These are phyloP conservation scores for Apiotrichum brassicae DNA, from an alignment of 1,284 basidiomycete genomes.

Conservation along the genomic window DNA sequence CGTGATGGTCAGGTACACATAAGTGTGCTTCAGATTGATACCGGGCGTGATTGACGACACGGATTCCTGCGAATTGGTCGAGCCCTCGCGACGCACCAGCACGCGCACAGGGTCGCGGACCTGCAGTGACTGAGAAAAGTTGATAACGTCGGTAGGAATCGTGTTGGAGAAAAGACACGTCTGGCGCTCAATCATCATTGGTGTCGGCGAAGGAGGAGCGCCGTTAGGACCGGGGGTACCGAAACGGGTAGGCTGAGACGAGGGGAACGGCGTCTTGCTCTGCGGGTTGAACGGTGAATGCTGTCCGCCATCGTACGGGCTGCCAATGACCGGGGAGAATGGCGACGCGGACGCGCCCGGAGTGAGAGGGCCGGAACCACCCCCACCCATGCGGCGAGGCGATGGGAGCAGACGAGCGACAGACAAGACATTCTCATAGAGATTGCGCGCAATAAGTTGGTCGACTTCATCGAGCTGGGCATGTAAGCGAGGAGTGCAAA, in stretches of 20 bases:
- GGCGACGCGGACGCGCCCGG: constrained; percentile 24
- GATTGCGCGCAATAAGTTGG: constrained; percentile 86
- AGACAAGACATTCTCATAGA: constrained; percentile 89
- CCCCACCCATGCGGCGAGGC: constrained; percentile 58
- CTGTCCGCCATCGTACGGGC: constrained; percentile 43
- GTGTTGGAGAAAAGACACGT: constrained; percentile 82
- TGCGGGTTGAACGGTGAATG: constrained; percentile 53
- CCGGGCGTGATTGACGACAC: constrained; percentile 50
- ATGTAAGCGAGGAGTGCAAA: not conserved
- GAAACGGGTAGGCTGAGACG: constrained; percentile 48
- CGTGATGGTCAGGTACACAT: constrained; percentile 85
- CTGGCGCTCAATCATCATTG: constrained; percentile 62
- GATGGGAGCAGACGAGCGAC: constrained; percentile 84
- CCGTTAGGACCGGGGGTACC: constrained; percentile 20
- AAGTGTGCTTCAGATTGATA: constrained; percentile 77
- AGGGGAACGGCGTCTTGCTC: constrained; percentile 47
- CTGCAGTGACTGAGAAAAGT: constrained; percentile 53
- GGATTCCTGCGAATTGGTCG: constrained; percentile 50
- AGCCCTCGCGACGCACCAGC: constrained; percentile 86
- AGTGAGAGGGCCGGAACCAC: constrained; percentile 19
- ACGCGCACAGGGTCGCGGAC: constrained; percentile 92
- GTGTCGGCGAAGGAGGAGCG: constrained; percentile 10
- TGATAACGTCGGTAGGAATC: constrained; percentile 51
- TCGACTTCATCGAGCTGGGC: constrained; percentile 82
- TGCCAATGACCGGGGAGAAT: constrained; percentile 40